These are phyloP conservation scores for Vinca minor DNA, from an alignment of 257 asterid genomes.

Conservation along the genomic window DNA sequence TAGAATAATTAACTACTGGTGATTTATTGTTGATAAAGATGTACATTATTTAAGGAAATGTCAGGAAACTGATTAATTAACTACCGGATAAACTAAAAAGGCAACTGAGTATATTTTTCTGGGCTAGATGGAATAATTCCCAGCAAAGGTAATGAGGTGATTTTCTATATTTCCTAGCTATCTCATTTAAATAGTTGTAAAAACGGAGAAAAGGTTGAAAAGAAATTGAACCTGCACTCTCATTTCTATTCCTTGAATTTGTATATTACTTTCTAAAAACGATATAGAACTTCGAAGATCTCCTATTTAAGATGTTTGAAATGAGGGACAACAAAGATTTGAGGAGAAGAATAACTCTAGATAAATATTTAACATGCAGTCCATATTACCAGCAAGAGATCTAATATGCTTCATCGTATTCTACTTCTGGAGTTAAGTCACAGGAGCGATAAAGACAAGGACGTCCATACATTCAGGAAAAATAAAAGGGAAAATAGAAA, in stretches of 20 bases:
- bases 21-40: no score
- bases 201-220: not conserved
- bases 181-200: not conserved
- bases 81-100: no score
- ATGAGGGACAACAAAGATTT: not conserved
- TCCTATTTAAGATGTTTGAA: not conserved
- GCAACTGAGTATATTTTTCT: no score
- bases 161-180: not conserved
- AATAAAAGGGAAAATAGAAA: no score
- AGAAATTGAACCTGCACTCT: not conserved
- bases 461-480: no score
- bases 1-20: no score
- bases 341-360: not conserved
- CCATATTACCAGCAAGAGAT: not conserved
- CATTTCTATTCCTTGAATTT: not conserved
- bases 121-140: no score
- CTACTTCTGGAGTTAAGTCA: not conserved
- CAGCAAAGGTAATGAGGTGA: no score
- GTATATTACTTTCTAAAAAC: no score
- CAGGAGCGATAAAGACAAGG: no score
- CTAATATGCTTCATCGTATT: not conserved
- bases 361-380: not conserved
- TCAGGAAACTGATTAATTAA: no score
- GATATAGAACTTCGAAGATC: not conserved
- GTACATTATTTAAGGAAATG: no score